Percentiles rank a stretch among this genome's conserved stretches.
Conservation (phyloP, 83 land plant species). For the Picea engelmannii region DNA sequence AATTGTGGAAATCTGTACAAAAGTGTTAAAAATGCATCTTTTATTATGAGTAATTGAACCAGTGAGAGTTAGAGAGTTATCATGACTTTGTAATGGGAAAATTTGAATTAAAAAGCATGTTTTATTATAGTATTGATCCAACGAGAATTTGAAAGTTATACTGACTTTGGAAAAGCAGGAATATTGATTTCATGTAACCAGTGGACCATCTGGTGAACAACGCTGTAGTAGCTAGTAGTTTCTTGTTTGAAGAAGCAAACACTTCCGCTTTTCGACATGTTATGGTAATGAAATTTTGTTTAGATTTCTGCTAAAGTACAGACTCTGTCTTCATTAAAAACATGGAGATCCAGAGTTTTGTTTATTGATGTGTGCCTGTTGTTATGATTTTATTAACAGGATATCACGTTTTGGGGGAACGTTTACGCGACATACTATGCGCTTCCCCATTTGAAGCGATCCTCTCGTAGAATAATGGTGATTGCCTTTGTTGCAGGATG, state of each 20-base stretch:
- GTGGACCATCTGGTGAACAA: conserved; percentile 91
- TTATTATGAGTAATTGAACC: no score
- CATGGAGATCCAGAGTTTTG: not conserved
- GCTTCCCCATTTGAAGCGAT: conserved; percentile 56
- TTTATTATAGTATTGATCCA: no score
- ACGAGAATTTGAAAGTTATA: no score
- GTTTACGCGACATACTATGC: conserved; percentile 78
- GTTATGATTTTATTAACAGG: conserved; percentile 35
- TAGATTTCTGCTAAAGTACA: not conserved
- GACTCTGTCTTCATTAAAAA: no score
- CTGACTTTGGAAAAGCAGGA: no score
- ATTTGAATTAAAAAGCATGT: no score
- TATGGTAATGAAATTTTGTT: conserved; percentile 28
- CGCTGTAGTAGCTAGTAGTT: conserved; percentile 48
- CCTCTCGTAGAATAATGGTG: conserved; percentile 68
- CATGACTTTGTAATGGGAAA: no score
- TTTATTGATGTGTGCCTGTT: not conserved
- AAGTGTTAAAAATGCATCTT: no score
- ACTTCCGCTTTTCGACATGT: conserved; percentile 24
- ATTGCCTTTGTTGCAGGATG: conserved; percentile 60
- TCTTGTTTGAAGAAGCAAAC: conserved; percentile 55
- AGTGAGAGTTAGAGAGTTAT: no score
- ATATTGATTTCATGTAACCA: conserved; percentile 12
- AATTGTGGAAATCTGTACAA: no score
- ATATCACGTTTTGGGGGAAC: conserved; percentile 72